Conservation (phyloP, 2,329 filamentous ascomycete species). For the Xenosphaeropsis pyriputrescens region DNA sequence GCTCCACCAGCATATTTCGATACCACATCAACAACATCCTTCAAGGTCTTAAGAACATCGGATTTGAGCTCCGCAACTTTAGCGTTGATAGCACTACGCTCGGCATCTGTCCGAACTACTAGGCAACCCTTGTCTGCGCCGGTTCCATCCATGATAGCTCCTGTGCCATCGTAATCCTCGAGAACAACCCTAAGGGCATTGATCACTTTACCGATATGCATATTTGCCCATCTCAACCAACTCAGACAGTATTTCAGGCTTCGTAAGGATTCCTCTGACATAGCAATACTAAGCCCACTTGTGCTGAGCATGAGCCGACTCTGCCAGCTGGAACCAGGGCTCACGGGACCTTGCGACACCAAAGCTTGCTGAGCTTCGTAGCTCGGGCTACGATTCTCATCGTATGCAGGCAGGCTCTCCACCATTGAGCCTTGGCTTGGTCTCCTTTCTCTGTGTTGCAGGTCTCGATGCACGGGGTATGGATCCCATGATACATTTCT, state of each 20-base stretch:
- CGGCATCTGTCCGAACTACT: slow-evolving; percentile 12
- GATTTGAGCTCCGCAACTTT: slow-evolving; percentile 49
- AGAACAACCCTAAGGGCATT: slow-evolving; percentile 59
- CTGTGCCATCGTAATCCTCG: slow-evolving; percentile 56
- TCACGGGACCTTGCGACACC: slow-evolving; percentile 15
- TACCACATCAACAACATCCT: slow-evolving; percentile 70
- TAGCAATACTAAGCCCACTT: slow-evolving; percentile 77
- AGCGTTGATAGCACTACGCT: slow-evolving; percentile 12
- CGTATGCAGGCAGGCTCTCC: slow-evolving; percentile 73
- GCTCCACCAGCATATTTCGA: slow-evolving; percentile 86
- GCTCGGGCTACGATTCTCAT: slow-evolving; percentile 60
- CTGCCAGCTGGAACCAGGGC: slow-evolving; percentile 43
- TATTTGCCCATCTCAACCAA: slow-evolving; percentile 70
- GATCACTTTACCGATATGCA: slow-evolving; percentile 64
- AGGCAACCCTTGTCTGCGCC: slow-evolving; percentile 8
- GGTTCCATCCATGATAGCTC: slow-evolving; percentile 10
- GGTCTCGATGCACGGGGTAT: slow-evolving; percentile 12
- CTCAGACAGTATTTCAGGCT: slow-evolving; percentile 74
- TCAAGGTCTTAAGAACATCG: slow-evolving; percentile 65
- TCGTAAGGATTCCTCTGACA: slow-evolving; percentile 76
- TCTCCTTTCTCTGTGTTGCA: slow-evolving; percentile 13
- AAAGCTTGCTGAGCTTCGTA: slow-evolving; percentile 41
- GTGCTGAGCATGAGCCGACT: slow-evolving; percentile 80
- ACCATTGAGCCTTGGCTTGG: slow-evolving; percentile 27
- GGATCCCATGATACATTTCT: slow-evolving; percentile 17